Evolutionary conservation across 1,284 basidiomycete genomes (phyloP).

Genomic region (Phellinidium pouzarii): DNA sequence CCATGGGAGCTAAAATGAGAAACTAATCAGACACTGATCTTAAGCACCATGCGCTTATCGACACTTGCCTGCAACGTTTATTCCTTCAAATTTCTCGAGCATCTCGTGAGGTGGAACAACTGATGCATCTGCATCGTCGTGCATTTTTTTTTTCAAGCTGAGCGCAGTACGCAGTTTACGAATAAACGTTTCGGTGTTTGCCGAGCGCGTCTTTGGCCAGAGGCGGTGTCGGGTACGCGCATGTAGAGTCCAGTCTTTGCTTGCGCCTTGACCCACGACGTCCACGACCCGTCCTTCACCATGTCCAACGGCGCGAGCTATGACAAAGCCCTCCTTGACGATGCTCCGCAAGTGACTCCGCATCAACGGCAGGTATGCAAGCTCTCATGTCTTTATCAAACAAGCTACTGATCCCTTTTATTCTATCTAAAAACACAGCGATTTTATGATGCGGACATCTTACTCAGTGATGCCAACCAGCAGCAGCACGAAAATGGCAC

Average conservation of each 20-base stretch:
- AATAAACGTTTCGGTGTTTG: too few relatives aligned
- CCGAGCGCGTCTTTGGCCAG: background rate
- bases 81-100: constrained; percentile 32
- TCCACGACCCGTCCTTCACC: background rate
- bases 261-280: too few relatives aligned
- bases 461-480: constrained; percentile 7
- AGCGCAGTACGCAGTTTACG: too few relatives aligned
- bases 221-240: background rate
- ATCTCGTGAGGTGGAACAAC: constrained; percentile 34
- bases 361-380: constrained; percentile 32
- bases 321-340: constrained; percentile 32
- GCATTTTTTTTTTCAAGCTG: too few relatives aligned
- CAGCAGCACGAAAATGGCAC: background rate
- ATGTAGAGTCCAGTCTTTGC: too few relatives aligned
- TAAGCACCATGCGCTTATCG: background rate
- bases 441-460: constrained; percentile 18
- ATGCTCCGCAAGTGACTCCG: constrained; percentile 31
- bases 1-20: constrained; percentile 36
- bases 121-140: constrained; percentile 1
- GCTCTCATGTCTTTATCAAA: background rate
- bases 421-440: constrained; percentile 8
- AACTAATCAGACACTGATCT: background rate
- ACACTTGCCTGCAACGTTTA: constrained; percentile 36
- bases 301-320: constrained; percentile 23
- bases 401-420: background rate